phyloP scores from a whole-genome alignment of 257 asterid species.

The Nicotiana undulata region DNA sequence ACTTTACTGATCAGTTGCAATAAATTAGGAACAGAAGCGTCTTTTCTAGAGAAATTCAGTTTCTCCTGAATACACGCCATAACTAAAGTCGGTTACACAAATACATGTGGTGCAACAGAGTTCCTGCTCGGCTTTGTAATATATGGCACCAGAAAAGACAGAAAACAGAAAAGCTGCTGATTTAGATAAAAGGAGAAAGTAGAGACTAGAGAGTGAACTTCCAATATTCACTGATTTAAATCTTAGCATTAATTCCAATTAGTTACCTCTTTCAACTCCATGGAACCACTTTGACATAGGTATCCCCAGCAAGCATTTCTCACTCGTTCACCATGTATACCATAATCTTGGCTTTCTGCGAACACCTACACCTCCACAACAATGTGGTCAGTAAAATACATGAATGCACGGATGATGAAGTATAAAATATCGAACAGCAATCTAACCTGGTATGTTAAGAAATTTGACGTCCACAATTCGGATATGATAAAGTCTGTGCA shows the following conservation, averaged over 20 bases:
- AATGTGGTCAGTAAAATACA: constrained; percentile 4
- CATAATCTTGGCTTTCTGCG: constrained; percentile 98
- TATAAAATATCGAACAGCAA: neutral
- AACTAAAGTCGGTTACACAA: neutral
- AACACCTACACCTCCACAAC: constrained; percentile 49
- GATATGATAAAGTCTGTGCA: constrained; percentile 95
- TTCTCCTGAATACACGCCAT: neutral
- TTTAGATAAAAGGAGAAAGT: neutral
- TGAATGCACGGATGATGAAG: neutral
- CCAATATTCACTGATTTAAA: neutral
- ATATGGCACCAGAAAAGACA: neutral
- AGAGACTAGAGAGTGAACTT: neutral
- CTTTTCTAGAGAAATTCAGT: neutral
- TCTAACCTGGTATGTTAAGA: constrained; percentile 86
- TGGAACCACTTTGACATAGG: constrained; percentile 95
- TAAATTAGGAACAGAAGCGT: neutral
- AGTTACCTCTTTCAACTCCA: constrained; percentile 80
- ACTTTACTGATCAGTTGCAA: neutral
- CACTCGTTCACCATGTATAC: constrained; percentile 89
- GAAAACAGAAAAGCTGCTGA: neutral
- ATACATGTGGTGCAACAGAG: neutral
- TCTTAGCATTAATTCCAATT: neutral
- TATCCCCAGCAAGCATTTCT: constrained; percentile 99
- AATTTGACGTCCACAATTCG: constrained; percentile 92
- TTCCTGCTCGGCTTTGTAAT: neutral